Evolutionary conservation across 208 protist species (phyloP).

Genomic region (Leishmania mexicana): DNA sequence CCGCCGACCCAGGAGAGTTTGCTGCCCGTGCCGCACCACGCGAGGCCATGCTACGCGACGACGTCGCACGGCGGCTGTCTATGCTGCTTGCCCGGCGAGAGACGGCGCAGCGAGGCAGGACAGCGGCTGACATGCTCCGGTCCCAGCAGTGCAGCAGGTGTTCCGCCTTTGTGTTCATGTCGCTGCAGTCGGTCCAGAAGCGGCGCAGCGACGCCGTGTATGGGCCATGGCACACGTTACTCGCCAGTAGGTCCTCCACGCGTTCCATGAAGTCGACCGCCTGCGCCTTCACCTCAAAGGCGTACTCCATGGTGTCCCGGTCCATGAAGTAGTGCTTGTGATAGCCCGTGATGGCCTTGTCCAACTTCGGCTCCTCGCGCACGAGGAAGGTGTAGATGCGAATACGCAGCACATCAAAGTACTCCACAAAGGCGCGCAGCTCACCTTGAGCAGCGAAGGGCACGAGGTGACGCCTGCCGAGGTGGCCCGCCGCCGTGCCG

Average conservation of each 20-base stretch:
- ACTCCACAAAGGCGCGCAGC: conserved; percentile 28
- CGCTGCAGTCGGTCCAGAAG: conserved; percentile 63
- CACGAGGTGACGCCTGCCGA: conserved; percentile 37
- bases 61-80: conserved; percentile 11
- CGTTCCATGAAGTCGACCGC: conserved; percentile 56
- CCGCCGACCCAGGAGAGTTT: neutral
- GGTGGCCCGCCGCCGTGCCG: neutral
- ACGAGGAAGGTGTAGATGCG: conserved; percentile 74
- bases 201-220: conserved; percentile 49
- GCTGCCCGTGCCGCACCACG: conserved; percentile 4
- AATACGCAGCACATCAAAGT: conserved; percentile 59
- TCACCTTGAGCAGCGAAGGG: conserved; percentile 8
- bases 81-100: conserved; percentile 10
- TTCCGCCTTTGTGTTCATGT: conserved; percentile 48
- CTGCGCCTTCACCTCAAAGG: conserved; percentile 48
- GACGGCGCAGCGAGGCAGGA: conserved; percentile 10
- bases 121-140: conserved; percentile 22
- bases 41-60: conserved; percentile 15
- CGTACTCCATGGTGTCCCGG: conserved; percentile 42
- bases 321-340: conserved; percentile 55
- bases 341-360: conserved; percentile 35
- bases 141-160: conserved; percentile 34
- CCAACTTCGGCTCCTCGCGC: conserved; percentile 54
- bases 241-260: conserved; percentile 46
- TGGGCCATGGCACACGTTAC: conserved; percentile 30